Evolutionary conservation across 495 filamentous ascomycete species (phyloP), one percentile per base, ranked within the genome.

Genomic region (Tuber magnatum): DNA sequence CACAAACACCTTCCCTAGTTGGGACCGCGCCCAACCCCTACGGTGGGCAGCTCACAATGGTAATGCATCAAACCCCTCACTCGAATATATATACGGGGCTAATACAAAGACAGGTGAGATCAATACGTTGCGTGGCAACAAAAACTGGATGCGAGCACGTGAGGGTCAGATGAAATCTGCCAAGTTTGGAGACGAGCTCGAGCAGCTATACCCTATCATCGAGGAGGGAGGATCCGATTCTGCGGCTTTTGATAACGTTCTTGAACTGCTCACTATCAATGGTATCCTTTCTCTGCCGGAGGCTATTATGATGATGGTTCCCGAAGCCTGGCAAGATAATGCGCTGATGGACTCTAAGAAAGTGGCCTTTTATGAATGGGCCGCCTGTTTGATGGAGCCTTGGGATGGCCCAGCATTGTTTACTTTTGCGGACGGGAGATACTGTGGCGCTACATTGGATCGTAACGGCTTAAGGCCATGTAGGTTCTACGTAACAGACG

Each of bases 101-200:
- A 84, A 88, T 80, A 43, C 18, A 40, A 74, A 69, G 68, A 35
- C 81, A 90, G 86, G 87, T 86, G 95, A 99, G 85, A 98, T 99
- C 79, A 99, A 99, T 84, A 99, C 95, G 5, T 86, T 99, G 77
- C 92, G 95, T 80, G 95, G 95, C 70, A 99, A 99, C 86, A 99
- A 99, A 88, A 99, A 99, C 86, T 99, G 96, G 95, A 99, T 99
- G 95, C 90, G 95, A 74, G 94, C 95, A 71, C 91, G 95, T 83
- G 95, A 99, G 83, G 96, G 95, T 84, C 92, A 97, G 72, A 92
- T 99, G 87, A 91, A 92, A 81, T 98, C 96, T 9, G 90, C 93
- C 65, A 88, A 97, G 73, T 98, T 99, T 81, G 93, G 92, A 71
- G 94, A 97, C 42, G 94, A 97, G 83, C 91, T 99, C 1, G 93